Percentiles rank a stretch among this genome's conserved stretches.
phyloP scores from a whole-genome alignment of 768 basidiomycete species.

The Pleurotus platypus region DNA sequence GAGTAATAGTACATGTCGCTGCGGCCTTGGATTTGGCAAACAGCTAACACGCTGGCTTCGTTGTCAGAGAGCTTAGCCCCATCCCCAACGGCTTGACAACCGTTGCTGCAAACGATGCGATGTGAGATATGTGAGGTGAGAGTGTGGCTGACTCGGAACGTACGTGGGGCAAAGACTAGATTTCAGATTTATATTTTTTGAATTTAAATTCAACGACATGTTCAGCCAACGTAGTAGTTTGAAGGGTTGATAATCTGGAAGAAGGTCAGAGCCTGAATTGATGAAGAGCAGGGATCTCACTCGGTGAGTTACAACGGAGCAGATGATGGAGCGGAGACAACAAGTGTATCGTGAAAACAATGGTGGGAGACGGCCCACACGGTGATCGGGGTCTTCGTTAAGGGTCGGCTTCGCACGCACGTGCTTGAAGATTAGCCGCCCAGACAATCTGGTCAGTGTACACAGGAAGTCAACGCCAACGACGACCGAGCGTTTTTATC shows the following conservation, averaged over 20 bases:
- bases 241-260: neutral
- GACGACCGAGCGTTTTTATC: neutral
- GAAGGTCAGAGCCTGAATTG: neutral
- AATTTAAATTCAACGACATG: conserved; percentile 75
- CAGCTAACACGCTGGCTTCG: conserved; percentile 78
- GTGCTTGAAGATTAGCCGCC: neutral
- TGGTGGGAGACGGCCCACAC: neutral
- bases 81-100: conserved; percentile 95
- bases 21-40: conserved; percentile 80
- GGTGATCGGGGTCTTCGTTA: conserved; percentile 1
- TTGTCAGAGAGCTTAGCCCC: conserved; percentile 83
- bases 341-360: neutral
- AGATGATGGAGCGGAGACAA: conserved; percentile 10
- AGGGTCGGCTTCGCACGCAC: conserved; percentile 5
- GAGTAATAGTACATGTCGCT: conserved; percentile 88
- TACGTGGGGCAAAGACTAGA: conserved; percentile 97
- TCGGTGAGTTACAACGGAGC: conserved; percentile 1
- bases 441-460: neutral
- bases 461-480: conserved; percentile 5
- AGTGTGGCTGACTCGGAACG: conserved; percentile 19
- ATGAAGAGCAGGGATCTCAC: neutral
- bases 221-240: conserved; percentile 74
- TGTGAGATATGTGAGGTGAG: conserved; percentile 13
- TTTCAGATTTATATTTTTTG: conserved; percentile 70
- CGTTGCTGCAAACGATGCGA: conserved; percentile 62